Evolutionary conservation across 192 early-diverging fungal species (phyloP).

Genomic region (Dimargaris cristalligena): DNA sequence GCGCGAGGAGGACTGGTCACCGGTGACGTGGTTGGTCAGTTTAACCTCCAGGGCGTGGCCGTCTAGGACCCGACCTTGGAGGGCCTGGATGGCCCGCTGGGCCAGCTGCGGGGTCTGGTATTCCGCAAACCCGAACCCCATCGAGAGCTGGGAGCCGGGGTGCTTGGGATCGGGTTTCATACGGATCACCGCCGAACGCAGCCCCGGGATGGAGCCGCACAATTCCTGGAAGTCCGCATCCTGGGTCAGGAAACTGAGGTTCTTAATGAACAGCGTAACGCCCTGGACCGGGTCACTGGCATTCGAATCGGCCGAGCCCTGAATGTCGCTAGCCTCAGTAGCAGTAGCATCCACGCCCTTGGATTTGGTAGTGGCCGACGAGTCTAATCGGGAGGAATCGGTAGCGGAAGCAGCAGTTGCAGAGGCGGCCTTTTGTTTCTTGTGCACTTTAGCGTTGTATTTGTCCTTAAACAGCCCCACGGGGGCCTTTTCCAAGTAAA

Average conservation of each 20-base stretch:
- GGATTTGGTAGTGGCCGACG: conserved; percentile 31
- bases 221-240: conserved; percentile 54
- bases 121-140: conserved; percentile 98
- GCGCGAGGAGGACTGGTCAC: conserved; percentile 19
- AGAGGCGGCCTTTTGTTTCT: conserved; percentile 7
- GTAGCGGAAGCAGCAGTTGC: conserved; percentile 22
- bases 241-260: conserved; percentile 81
- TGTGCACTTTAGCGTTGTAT: conserved; percentile 25
- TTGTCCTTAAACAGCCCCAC: conserved; percentile 50
- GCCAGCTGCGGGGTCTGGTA: conserved; percentile 71
- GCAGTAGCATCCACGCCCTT: conserved; percentile 20
- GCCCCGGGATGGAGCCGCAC: conserved; percentile 59
- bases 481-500: conserved; percentile 92
- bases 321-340: conserved; percentile 20
- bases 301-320: conserved; percentile 24
- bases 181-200: conserved; percentile 64
- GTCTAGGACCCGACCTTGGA: conserved; percentile 74
- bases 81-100: conserved; percentile 62
- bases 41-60: conserved; percentile 82
- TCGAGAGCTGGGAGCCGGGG: conserved; percentile 55
- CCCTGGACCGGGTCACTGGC: conserved; percentile 22
- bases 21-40: conserved; percentile 53
- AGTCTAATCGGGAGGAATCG: conserved; percentile 17
- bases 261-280: conserved; percentile 90
- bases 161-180: conserved; percentile 78